Evolutionary conservation across 176 grass and related monocot genomes (phyloP), one percentile per base, ranked within the genome.

Genomic region (Canna indica): DNA sequence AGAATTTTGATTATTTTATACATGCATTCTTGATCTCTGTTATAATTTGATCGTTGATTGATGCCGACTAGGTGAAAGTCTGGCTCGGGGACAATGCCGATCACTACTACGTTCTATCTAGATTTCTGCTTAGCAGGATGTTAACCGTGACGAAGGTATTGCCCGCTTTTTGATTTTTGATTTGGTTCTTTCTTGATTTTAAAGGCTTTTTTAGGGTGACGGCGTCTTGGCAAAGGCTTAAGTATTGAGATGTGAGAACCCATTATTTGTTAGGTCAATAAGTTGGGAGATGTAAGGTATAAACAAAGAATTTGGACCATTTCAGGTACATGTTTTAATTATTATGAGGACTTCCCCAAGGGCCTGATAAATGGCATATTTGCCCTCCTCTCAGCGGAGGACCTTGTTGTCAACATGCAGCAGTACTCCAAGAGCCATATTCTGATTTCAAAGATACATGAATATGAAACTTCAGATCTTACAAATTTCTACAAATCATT

Each of bases 61-160:
- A 54, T 26, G 36, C 24, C 3, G 3, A 59, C 45, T 52, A 90
- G 88, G 89, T 91, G 29, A 97, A 97, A 85, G 88, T 97, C 3
- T 97, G 93, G 93, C 83, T 97, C 27, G 93, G 86, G 17, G 88
- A 97, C 69, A 92, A 97, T 70, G 93, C 93, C n/a, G 88, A 97
- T 80, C 93, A 97, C 64, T 91, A 97, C 77, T 97, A 97, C 31
- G 93, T 96, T 31, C 76, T 96, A 22, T 96, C 91, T 66, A 82
- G 91, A 67, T 96, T 96, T 76, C 91, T 96, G 76, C 91, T 96
- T 11, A 86, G 91, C 75, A 87, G 91, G 73, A 96, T 91, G 91
- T 80, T 96, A 60, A 97, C 93, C 14, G 88, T 97, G 31, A 97
- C 93, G 50, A 96, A 96, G 92, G 92, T 96, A 28, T 28, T 13